Conservation (phyloP, 768 basidiomycete genomes). For the Leccinum truebloodii region DNA sequence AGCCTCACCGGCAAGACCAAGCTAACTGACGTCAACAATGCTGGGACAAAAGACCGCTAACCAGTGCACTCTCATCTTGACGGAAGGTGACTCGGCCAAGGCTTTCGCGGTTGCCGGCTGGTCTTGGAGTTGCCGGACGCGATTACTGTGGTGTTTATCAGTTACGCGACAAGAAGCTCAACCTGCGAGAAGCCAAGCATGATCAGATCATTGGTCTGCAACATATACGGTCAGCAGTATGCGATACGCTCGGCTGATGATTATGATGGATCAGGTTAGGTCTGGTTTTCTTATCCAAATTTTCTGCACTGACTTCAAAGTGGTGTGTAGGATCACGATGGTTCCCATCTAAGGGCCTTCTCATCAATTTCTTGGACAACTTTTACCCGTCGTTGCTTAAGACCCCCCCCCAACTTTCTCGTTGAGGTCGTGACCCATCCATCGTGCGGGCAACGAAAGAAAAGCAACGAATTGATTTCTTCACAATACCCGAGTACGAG, state of each 20-base stretch:
- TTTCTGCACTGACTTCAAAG: background rate
- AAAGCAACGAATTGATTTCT: slow-evolving; percentile 81
- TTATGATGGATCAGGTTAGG: too few relatives aligned
- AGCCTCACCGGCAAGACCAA: slow-evolving; percentile 92
- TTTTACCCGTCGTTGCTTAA: slow-evolving; percentile 94
- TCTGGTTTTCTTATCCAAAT: background rate
- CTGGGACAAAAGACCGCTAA: slow-evolving; percentile 77
- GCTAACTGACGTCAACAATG: slow-evolving; percentile 96
- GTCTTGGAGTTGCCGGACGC: background rate
- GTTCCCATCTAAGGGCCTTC: slow-evolving; percentile 99
- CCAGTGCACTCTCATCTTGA: slow-evolving; percentile 92
- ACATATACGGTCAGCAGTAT: too few relatives aligned
- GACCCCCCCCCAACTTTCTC: slow-evolving; percentile 75
- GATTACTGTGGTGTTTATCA: too few relatives aligned
- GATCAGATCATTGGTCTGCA: too few relatives aligned
- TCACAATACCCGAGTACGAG: slow-evolving; percentile 96
- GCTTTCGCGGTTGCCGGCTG: slow-evolving; percentile 90
- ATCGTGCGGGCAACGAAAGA: slow-evolving; percentile 73
- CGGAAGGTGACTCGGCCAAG: slow-evolving; percentile 99
- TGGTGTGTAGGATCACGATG: slow-evolving; percentile 86
- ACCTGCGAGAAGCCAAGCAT: too few relatives aligned
- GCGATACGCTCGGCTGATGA: too few relatives aligned
- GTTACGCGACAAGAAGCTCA: too few relatives aligned
- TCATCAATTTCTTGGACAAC: slow-evolving; percentile 97
- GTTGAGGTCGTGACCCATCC: slow-evolving; percentile 98